phyloP scores from a whole-genome alignment of 345 rosid species.

The Hirschfeldia incana region DNA sequence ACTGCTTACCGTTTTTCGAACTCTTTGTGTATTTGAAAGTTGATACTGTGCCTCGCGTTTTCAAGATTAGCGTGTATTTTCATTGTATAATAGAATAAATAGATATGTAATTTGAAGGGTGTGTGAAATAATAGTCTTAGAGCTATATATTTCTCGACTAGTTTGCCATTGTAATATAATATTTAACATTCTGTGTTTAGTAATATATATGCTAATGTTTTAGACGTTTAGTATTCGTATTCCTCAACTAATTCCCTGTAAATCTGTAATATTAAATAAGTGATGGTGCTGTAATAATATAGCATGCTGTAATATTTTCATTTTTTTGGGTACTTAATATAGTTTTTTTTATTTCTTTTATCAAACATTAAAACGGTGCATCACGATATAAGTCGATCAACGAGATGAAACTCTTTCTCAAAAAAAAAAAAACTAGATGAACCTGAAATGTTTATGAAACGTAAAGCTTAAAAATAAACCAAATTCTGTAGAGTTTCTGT shows the following conservation, averaged over 20 bases:
- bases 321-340: background rate
- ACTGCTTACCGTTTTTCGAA: background rate
- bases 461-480: background rate
- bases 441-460: background rate
- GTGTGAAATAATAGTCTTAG: background rate
- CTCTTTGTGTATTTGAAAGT: background rate
- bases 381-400: background rate
- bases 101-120: background rate
- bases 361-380: background rate
- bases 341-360: too few relatives aligned
- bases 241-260: background rate
- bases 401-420: too few relatives aligned
- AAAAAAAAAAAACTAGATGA: too few relatives aligned
- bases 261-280: background rate
- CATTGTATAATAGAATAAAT: slow-evolving; percentile 5
- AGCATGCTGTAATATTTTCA: background rate
- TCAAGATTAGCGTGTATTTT: background rate
- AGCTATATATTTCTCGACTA: background rate
- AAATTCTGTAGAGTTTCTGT: background rate
- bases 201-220: background rate
- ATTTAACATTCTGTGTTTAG: background rate
- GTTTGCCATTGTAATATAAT: background rate
- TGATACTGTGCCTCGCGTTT: background rate
- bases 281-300: background rate
- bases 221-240: background rate